These are phyloP conservation scores for Podaxis pistillaris DNA, from an alignment of 768 basidiomycete genomes.

Conservation along the genomic window DNA sequence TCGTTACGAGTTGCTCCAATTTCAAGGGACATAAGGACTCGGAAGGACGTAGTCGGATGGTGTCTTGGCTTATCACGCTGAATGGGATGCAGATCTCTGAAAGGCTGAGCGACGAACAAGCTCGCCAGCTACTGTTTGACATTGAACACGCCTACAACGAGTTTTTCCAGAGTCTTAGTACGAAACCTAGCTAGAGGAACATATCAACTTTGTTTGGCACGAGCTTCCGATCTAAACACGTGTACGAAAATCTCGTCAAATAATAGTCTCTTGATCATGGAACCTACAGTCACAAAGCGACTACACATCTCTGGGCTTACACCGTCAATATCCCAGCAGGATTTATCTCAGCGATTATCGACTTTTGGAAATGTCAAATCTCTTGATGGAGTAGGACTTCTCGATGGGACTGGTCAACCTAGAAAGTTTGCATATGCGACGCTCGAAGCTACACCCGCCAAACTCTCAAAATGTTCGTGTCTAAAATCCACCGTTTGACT, in stretches of 20 bases:
- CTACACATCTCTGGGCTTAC: conserved; percentile 78
- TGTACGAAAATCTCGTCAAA: background rate
- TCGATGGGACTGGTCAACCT: conserved; percentile 64
- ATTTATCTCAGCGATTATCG: conserved; percentile 57
- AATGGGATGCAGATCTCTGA: conserved; percentile 98
- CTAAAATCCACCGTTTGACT: background rate
- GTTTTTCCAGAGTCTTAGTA: conserved; percentile 76
- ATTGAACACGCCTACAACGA: conserved; percentile 95
- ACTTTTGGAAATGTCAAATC: conserved; percentile 68
- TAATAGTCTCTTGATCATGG: background rate
- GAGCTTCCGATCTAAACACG: background rate
- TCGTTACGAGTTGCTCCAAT: conserved; percentile 91
- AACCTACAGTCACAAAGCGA: conserved; percentile 46
- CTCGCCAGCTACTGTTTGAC: conserved; percentile 92
- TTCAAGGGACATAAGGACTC: conserved; percentile 96
- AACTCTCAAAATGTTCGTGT: conserved; percentile 63
- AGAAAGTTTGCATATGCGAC: conserved; percentile 76
- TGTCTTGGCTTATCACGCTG: conserved; percentile 94
- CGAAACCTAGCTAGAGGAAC: background rate
- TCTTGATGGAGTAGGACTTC: conserved; percentile 66
- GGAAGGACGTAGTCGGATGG: conserved; percentile 93
- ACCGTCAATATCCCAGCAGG: conserved; percentile 53
- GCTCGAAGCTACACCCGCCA: conserved; percentile 57
- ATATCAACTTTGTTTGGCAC: background rate
- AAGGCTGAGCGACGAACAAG: conserved; percentile 93